Conservation (phyloP, 2,329 filamentous ascomycete genomes). For the Lecanicillium sp. region DNA sequence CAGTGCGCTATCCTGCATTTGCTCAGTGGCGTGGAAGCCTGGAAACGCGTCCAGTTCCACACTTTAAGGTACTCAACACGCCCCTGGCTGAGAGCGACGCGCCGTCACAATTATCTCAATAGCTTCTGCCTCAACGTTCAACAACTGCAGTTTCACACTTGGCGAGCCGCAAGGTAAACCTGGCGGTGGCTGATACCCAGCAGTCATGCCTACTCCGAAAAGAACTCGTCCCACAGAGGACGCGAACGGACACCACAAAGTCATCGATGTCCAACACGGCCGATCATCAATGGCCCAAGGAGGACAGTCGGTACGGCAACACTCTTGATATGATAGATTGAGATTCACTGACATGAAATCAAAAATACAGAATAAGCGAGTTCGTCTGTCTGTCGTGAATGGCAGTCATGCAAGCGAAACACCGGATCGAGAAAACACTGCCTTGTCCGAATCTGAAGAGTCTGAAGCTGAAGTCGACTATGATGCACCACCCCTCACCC, state of each 20-base stretch:
- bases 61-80: not conserved
- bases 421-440: conserved; percentile 20
- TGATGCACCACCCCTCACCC: conserved; percentile 43
- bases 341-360: not conserved
- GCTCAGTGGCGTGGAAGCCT: not conserved
- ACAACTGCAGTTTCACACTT: too few relatives aligned
- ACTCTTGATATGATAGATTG: not conserved
- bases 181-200: not conserved
- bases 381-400: conserved; percentile 2
- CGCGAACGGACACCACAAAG: not conserved
- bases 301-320: conserved; percentile 2
- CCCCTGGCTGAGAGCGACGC: not conserved
- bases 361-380: conserved; percentile 5
- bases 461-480: conserved; percentile 28
- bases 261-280: not conserved
- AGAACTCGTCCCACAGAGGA: not conserved
- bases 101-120: not conserved
- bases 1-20: not conserved
- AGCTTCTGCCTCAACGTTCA: not conserved
- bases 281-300: conserved; percentile 6
- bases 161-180: too few relatives aligned
- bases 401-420: conserved; percentile 21
- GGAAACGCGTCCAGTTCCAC: conserved; percentile 5
- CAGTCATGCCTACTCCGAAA: conserved; percentile 3
- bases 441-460: conserved; percentile 21